Evolutionary conservation across 768 basidiomycete genomes (phyloP), one percentile per base, ranked within the genome.

Genomic region (Cyclocybe cylindracea): DNA sequence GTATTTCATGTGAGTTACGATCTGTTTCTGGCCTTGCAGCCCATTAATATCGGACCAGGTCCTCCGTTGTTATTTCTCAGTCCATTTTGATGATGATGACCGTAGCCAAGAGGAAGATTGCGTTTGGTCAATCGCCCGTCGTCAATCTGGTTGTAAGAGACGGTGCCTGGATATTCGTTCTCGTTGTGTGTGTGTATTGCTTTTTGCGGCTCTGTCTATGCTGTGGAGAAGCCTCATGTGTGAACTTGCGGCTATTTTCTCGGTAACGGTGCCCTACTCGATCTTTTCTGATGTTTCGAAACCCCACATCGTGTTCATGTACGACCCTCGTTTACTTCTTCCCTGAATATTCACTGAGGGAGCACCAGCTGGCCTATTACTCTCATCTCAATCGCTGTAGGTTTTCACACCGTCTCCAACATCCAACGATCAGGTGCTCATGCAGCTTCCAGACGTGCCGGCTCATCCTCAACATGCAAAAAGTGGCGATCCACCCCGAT

Each of bases 221-320:
- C 3, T 29, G 24, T 29, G 24, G 41, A 51, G 9, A 39, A 6
- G 34, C 34, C 39, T 14, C 13, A 10, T 35, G 7, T 38, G 2
- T 18, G n/a, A 4, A 9, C n/a, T 36, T 37, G 10, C 16, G 58
- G 60, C 57, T 7, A 51, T 61, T 51, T 56, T 55, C 36, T 39
- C 53, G n/a, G 50, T 51, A 5, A 56, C 49, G 6, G 44, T 58
- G 11, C 59, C 59, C 9, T 61, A 61, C 35, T 58, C 56, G 3
- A 33, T 61, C 18, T 52, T 55, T 9, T 45, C 42, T 11, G 50
- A 55, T 31, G 44, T 59, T 29, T 53, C 58, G 7, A 59, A 51
- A 40, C 61, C 61, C 13, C 58, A 61, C 36, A 44, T 55, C 29
- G 31, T 61, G 10, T 51, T 59, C 19, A 51, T 53, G 60, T 60